Base-by-base conservation (phyloP, 2,329 filamentous ascomycete genomes). In the Pseudopithomyces chartarum region DNA sequence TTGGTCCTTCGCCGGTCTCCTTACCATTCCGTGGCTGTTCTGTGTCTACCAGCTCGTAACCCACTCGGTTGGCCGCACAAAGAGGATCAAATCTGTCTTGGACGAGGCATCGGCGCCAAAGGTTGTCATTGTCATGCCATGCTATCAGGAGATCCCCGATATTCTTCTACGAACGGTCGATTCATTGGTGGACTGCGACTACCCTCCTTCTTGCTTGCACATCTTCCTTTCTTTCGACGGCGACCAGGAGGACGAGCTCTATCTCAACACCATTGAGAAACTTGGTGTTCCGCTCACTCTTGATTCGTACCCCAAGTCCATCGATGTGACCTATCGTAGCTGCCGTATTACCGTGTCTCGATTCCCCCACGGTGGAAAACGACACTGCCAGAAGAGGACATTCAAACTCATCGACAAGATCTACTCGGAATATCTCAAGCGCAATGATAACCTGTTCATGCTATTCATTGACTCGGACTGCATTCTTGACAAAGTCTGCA, bases 391-490 rank as follows among this genome's bases (percentile, higher is more conserved):
- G 72, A 98, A 97, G 78, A 85, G 86, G 59, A 97, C 94, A 0
- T 98, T 94, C 80, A 90, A 90, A 73, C 87, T 98, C 58, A 96
- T 98, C 68, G 92, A 98, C 79, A 92, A 89, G 68, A 89, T 98
- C 15, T 98, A 97, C 74, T 85, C 88, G 50, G 86, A 92, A 55
- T 98, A 98, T 64, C 82, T 97, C 52, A 90, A 89, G 76, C 84
- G 87, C 46, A 91, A 97, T 71, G 94, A 98, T 76, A 91, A 98
- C 67, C 81, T 98, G 0, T 98, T 98, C 74, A 89, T 98, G 52
- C 85, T 98, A 11, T 98, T 98, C 78, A 97, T 98, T 72, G 94
- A 98, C 78, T 97, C 93, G 0, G 94, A 98, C 74, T 98, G 95
- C 76, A 95, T 97, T 60, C 81, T 98, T 48, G 94, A 98, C 79